These are phyloP conservation scores for Prunus yedoensis DNA, from an alignment of 331 rosid species.

Conservation along the genomic window DNA sequence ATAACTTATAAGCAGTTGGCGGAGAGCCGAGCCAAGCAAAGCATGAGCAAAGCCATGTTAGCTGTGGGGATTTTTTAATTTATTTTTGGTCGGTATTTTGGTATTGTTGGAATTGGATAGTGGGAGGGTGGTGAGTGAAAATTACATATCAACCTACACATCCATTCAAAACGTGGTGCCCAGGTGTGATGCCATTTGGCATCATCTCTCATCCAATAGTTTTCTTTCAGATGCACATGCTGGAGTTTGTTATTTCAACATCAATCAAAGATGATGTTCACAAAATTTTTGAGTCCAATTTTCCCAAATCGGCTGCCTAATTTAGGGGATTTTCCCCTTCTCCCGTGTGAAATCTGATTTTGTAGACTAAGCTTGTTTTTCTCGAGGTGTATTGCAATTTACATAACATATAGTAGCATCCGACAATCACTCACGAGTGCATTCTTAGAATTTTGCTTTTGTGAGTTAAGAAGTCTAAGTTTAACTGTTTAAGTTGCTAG, in stretches of 20 bases:
- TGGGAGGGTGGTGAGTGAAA: constrained; percentile 22
- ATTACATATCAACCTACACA: constrained; percentile 41
- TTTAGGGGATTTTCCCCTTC: neutral
- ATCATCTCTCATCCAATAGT: constrained; percentile 31
- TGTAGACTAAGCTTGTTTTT: neutral
- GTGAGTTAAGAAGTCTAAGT: too few species aligned
- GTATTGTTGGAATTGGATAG: too few species aligned
- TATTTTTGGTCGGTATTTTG: too few species aligned
- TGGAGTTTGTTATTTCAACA: constrained; percentile 34
- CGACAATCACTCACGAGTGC: neutral
- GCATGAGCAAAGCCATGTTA: constrained; percentile 50
- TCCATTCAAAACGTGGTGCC: constrained; percentile 27
- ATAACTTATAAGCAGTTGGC: neutral
- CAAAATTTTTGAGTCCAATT: neutral
- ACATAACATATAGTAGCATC: neutral
- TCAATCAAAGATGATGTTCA: constrained; percentile 18
- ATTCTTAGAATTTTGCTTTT: too few species aligned
- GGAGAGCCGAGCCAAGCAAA: neutral
- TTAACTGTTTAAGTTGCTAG: too few species aligned
- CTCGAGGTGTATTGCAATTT: neutral
- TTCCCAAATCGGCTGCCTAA: constrained; percentile 9
- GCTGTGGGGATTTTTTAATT: constrained; percentile 20
- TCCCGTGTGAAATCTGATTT: neutral
- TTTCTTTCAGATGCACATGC: constrained; percentile 47
- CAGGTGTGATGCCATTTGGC: constrained; percentile 31